Base-by-base conservation (phyloP, 169 alveolate species). In the Plasmodium sp. region DNA sequence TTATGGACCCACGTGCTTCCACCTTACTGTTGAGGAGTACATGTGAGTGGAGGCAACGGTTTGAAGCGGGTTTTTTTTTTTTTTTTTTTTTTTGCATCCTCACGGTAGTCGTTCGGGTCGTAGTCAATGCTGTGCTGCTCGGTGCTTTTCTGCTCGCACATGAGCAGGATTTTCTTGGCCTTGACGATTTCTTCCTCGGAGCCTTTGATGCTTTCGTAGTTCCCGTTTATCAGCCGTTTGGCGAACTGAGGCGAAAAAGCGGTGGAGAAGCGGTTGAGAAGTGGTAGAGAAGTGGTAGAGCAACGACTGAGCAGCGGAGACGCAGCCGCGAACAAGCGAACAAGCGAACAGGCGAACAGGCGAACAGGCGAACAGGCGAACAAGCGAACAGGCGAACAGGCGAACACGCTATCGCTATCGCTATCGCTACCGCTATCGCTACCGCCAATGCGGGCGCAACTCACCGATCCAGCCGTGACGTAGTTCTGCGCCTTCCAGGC, bases 401-500 rank as follows among this genome's bases (percentile, higher is more conserved):
- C 27, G 27, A 22, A 22, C 27, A 22, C 27, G 27, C 27, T 22
- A 22, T 0, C 27, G 27, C 27, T 22, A 22, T 22, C 27, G 27
- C 27, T 22, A 22, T 0, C 27, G 27, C 27, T 22, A 22, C 0
- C 27, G 27, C 27, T 22, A 22, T 0, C 27, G 27, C 27, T 22
- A 22, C 0, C 27, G 27, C 27, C 0, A 22, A 0, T 0, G 27
- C 27, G 27, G 27, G 27, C 16, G n/a, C 14, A n/a, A 4, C 39
- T 39, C 72, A 88, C 94, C 85, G 95, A 91, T 81, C 95, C 98
- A 16, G 98, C 97, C 0, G 98, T 97, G n/a, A 81, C 93, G 84
- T 96, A 97, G 81, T 97, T 97, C 41, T 97, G 97, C 5, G 98
- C 97, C 85, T 97, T 97, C 98, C 98, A 97, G 48, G 97, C 96